These are phyloP conservation scores for Termitomyces heimii DNA, from an alignment of 768 basidiomycete genomes.

Conservation along the genomic window DNA sequence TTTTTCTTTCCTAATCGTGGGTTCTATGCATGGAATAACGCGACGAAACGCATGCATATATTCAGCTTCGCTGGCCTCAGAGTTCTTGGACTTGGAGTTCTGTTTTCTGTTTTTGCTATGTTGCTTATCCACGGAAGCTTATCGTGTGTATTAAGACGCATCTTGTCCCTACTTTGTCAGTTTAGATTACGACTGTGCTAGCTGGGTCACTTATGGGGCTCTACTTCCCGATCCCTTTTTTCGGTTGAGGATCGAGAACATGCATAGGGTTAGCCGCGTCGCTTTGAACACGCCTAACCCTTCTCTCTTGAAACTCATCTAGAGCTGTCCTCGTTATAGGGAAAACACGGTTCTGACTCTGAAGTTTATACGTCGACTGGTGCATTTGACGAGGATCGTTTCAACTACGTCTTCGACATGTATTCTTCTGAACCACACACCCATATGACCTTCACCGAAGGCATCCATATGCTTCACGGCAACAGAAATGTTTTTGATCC, in stretches of 20 bases:
- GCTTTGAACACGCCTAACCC: background rate
- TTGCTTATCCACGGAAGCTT: constrained; percentile 32
- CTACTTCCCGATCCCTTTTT: constrained; percentile 38
- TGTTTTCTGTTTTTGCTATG: constrained; percentile 29
- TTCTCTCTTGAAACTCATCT: background rate
- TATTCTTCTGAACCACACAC: constrained; percentile 34
- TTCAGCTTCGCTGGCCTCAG: constrained; percentile 24
- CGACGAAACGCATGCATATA: background rate
- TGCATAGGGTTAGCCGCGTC: constrained; percentile 27
- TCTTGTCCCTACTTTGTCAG: background rate
- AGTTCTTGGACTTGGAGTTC: constrained; percentile 29
- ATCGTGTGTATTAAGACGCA: constrained; percentile 24
- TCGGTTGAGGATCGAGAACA: constrained; percentile 31
- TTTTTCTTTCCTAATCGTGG: background rate
- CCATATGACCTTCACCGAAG: constrained; percentile 31
- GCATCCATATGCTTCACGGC: constrained; percentile 33
- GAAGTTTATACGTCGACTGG: constrained; percentile 31
- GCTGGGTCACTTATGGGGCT: constrained; percentile 28
- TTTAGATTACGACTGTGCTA: constrained; percentile 7
- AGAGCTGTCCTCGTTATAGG: constrained; percentile 18
- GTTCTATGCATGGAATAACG: background rate
- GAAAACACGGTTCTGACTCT: constrained; percentile 37
- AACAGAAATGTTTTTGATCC: constrained; percentile 33
- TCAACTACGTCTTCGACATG: constrained; percentile 33
- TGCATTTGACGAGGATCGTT: constrained; percentile 33